phyloP scores from a whole-genome alignment of 2,329 filamentous ascomycete species.

The Hymenoscyphus repandus region DNA sequence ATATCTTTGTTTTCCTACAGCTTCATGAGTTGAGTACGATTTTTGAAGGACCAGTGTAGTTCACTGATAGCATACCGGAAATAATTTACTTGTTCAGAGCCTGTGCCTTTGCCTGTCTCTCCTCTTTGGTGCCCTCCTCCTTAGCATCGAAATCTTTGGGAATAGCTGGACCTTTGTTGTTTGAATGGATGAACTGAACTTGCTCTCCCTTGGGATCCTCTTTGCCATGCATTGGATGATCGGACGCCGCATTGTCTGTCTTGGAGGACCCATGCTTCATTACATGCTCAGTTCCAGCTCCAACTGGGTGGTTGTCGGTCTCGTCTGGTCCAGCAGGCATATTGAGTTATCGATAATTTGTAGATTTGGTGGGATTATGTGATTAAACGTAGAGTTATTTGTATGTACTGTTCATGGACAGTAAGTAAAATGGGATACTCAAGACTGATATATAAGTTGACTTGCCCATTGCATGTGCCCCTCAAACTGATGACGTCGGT shows the following conservation, averaged over 20 bases:
- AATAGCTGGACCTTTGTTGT: conserved; percentile 52
- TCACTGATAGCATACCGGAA: conserved; percentile 18
- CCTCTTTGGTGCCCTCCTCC: conserved; percentile 61
- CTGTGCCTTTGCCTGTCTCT: conserved; percentile 58
- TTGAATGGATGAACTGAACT: conserved; percentile 45
- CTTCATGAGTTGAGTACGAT: not conserved
- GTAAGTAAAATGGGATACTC: not conserved
- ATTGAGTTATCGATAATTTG: conserved; percentile 13
- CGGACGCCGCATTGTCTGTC: conserved; percentile 33
- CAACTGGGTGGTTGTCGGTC: conserved; percentile 31
- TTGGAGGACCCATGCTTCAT: conserved; percentile 33
- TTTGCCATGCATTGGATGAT: conserved; percentile 33
- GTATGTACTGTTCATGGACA: not conserved
- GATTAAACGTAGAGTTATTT: not conserved
- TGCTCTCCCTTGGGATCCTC: conserved; percentile 39
- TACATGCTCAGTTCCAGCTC: conserved; percentile 32
- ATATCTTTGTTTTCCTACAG: not conserved
- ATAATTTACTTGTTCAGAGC: conserved; percentile 55
- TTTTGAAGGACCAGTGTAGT: not conserved
- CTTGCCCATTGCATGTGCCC: not conserved
- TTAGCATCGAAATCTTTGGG: conserved; percentile 47
- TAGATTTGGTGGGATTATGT: not conserved
- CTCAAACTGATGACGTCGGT: not conserved
- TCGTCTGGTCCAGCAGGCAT: conserved; percentile 36
- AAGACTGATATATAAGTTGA: not conserved